These are phyloP conservation scores for Akebia trifoliata DNA, from an alignment of 164 flowering plant species.

Conservation along the genomic window DNA sequence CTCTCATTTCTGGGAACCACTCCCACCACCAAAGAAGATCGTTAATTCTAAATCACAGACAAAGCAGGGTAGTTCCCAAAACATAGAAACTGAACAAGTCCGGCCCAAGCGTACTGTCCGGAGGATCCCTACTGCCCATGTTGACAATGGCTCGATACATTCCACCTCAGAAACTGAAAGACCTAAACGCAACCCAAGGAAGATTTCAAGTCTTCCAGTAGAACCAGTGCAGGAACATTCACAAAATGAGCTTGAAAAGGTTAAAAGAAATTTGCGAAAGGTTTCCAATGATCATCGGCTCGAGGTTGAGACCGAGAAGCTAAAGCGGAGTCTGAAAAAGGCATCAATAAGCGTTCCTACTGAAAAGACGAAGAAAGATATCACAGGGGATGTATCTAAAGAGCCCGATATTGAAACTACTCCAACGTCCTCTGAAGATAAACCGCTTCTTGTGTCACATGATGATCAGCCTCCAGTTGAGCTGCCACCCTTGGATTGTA, in stretches of 20 bases:
- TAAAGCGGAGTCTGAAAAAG: slow-evolving; percentile 35
- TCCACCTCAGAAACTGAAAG: slow-evolving; percentile 48
- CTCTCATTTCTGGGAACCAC: slow-evolving; percentile 51
- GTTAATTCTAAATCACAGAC: slow-evolving; percentile 30
- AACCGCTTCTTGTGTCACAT: slow-evolving; percentile 11
- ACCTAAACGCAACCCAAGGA: slow-evolving; percentile 47
- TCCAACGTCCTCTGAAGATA: slow-evolving; percentile 18
- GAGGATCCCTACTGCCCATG: slow-evolving; percentile 35
- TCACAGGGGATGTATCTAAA: slow-evolving; percentile 14
- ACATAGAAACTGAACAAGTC: slow-evolving; percentile 31
- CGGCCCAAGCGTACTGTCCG: slow-evolving; percentile 47
- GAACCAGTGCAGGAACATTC: slow-evolving; percentile 53
- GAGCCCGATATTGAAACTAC: slow-evolving; percentile 24
- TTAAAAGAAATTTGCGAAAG: slow-evolving; percentile 62
- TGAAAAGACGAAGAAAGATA: slow-evolving; percentile 34
- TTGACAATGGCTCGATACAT: slow-evolving; percentile 35
- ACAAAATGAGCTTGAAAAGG: slow-evolving; percentile 66
- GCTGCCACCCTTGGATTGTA: slow-evolving; percentile 30
- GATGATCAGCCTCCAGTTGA: slow-evolving; percentile 26
- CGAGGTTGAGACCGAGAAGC: slow-evolving; percentile 44
- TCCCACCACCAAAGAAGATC: slow-evolving; percentile 32
- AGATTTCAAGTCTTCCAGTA: slow-evolving; percentile 34
- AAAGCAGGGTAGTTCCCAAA: slow-evolving; percentile 29
- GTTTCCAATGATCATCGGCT: slow-evolving; percentile 40
- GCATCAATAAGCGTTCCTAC: slow-evolving; percentile 10